phyloP scores from a whole-genome alignment of 2,329 filamentous ascomycete genomes.

The Aspergillus clavatus region DNA sequence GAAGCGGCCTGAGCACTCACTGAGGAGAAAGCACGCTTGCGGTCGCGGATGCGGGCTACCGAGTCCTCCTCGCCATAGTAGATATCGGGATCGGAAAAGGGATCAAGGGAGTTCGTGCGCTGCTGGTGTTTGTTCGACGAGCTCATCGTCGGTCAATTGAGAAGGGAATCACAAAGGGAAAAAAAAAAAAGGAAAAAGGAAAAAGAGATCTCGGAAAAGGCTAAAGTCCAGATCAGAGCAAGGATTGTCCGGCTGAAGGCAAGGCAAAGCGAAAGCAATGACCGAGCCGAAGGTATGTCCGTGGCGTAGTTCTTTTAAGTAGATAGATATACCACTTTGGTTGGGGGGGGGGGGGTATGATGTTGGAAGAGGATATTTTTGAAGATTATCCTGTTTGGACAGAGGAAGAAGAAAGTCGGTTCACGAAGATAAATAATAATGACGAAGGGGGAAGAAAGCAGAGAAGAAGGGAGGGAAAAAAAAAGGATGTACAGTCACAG shows the following conservation, averaged over 20 bases:
- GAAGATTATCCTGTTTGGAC: too few species aligned
- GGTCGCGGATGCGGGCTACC: constrained; percentile 41
- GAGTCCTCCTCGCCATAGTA: constrained; percentile 55
- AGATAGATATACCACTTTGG: too few species aligned
- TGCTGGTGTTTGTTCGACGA: constrained; percentile 37
- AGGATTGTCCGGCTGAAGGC: constrained; percentile 6
- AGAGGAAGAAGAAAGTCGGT: too few species aligned
- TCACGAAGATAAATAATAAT: not conserved
- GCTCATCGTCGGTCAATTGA: constrained; percentile 35
- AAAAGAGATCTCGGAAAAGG: not conserved
- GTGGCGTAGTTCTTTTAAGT: constrained; percentile 3
- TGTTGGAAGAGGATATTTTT: too few species aligned
- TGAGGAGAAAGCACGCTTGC: constrained; percentile 52
- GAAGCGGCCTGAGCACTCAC: constrained; percentile 37
- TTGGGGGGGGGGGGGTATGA: too few species aligned
- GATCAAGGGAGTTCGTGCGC: constrained; percentile 47
- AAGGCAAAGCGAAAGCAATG: constrained; percentile 4
- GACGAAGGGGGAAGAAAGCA: too few species aligned
- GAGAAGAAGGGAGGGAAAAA: too few species aligned
- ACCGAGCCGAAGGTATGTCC: constrained; percentile 1
- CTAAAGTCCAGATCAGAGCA: constrained; percentile 5
- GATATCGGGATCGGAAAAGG: constrained; percentile 53
- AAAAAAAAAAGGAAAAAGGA: too few species aligned
- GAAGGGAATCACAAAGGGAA: not conserved
- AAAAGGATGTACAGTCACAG: too few species aligned